phyloP scores from a whole-genome alignment of 208 protist species.

The Wallacemonas collosoma region DNA sequence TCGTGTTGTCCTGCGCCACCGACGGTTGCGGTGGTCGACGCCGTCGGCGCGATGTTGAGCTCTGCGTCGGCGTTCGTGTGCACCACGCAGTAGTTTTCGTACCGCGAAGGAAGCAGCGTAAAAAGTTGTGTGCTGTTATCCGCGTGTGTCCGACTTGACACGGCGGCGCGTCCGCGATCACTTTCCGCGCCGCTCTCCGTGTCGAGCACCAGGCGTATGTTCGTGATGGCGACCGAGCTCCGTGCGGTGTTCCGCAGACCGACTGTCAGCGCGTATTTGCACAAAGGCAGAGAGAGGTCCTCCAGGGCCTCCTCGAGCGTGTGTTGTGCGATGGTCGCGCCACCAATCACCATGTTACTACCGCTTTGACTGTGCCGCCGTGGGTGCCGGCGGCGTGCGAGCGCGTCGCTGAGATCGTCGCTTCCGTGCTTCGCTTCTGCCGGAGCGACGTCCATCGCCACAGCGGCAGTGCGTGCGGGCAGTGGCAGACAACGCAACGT shows the following conservation, averaged over 20 bases:
- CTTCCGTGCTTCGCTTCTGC: too few species aligned
- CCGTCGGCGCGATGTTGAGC: too few species aligned
- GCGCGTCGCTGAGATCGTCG: background rate
- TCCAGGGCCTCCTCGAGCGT: background rate
- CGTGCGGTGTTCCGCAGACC: constrained; percentile 47
- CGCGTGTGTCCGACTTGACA: too few species aligned
- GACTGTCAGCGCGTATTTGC: constrained; percentile 38
- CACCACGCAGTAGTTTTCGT: constrained; percentile 16
- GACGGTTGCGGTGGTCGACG: too few species aligned
- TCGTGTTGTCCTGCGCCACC: too few species aligned
- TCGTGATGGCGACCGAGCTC: constrained; percentile 28
- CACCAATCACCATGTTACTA: background rate
- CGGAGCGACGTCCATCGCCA: background rate
- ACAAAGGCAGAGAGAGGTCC: constrained; percentile 23
- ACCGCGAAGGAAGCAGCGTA: constrained; percentile 2
- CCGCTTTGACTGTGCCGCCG: background rate
- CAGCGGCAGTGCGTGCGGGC: background rate
- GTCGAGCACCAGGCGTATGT: constrained; percentile 30
- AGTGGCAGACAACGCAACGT: constrained; percentile 27
- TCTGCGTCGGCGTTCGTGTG: too few species aligned
- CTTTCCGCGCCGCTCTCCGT: too few species aligned
- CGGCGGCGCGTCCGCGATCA: too few species aligned
- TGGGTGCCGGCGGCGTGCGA: background rate
- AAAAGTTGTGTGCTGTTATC: constrained; percentile 1
- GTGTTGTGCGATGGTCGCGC: background rate